Base-by-base conservation (phyloP, 1,284 basidiomycete species). In the Ceratobasidium sp. region DNA sequence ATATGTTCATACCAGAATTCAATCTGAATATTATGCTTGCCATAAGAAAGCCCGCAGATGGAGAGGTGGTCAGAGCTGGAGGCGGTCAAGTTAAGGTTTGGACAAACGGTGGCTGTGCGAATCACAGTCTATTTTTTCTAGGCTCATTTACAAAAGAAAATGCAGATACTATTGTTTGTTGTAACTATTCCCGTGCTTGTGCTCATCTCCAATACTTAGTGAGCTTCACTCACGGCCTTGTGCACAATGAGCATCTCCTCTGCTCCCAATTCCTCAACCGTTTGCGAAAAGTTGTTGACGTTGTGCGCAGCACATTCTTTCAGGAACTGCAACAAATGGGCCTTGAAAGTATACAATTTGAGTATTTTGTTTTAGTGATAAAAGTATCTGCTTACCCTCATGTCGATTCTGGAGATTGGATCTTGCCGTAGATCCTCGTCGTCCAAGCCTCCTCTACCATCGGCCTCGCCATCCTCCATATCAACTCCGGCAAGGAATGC, bases 401-500 rank as follows among this genome's bases (percentile, higher is more conserved):
- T 90, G 81, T 98, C 94, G 83, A 99, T 92, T 80, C 92, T 91
- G 52, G 93, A 95, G 73, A 97, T 88, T 0, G 95, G 91, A 84
- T 99, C 97, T 66, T 89, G 90, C 83, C 90, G 91, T 70, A 98
- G 87, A 82, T 98, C 96, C 79, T 96, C 95, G 81, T 97, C 95
- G 71, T 87, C 86, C 76, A 93, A 92, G 67, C 87, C 88, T 25
- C 87, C 88, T 25, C 91, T 90, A 61, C 90, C 85, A 29, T 91
- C 86, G 70, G 92, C 90, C 77, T 93, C 92, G 91, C 80, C 79
- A 65, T 81, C 83, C 52, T 82, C 80, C 80, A 92, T 90, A 56
- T 90, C 88, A 80, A 76, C 78, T 84, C 85, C 83, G 40, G 85
- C 86, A 15, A 87, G 79, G 79, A 84, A 86, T 8, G 82, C 84